A percentile compares a stretch with the other conserved stretches of the same genome.
phyloP scores from a whole-genome alignment of 192 early-diverging fungal species.

The Coemansia sp. region DNA sequence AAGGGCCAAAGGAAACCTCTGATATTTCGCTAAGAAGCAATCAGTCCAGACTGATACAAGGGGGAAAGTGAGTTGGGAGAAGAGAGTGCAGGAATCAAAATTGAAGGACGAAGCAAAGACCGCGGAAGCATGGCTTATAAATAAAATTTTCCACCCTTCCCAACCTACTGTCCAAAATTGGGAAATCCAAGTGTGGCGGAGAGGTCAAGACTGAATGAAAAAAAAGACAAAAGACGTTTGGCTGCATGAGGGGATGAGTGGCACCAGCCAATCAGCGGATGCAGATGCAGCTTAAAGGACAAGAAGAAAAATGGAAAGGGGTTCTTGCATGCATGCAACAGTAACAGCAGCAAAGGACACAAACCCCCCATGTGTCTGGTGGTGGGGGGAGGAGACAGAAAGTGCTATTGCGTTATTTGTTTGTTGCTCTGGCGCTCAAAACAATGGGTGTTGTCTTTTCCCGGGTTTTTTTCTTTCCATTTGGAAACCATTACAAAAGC shows the following conservation, averaged over 20 bases:
- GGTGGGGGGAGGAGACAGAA: background rate
- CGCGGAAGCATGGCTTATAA: background rate
- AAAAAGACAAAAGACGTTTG: slow-evolving; percentile 1
- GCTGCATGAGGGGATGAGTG: slow-evolving; percentile 4
- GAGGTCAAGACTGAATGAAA: background rate
- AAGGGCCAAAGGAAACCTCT: slow-evolving; percentile 2
- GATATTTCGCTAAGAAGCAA: slow-evolving; percentile 1
- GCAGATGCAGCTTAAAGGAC: background rate
- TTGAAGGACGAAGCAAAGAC: background rate
- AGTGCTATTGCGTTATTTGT: background rate
- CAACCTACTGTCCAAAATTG: background rate
- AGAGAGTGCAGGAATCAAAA: background rate
- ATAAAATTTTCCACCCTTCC: background rate
- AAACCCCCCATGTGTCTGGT: background rate
- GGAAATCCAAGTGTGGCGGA: slow-evolving; percentile 8
- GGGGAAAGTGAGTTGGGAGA: background rate
- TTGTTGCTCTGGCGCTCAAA: too few relatives aligned
- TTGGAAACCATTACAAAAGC: background rate
- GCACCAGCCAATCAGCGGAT: slow-evolving; percentile 5
- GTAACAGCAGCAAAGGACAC: background rate
- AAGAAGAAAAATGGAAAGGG: slow-evolving; percentile 1
- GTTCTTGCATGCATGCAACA: background rate
- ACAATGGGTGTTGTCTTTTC: background rate
- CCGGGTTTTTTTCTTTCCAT: background rate
- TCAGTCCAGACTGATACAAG: slow-evolving; percentile 7